These are phyloP conservation scores for Aquilaria agallochum DNA, from an alignment of 441 rosid genomes.

Conservation along the genomic window DNA sequence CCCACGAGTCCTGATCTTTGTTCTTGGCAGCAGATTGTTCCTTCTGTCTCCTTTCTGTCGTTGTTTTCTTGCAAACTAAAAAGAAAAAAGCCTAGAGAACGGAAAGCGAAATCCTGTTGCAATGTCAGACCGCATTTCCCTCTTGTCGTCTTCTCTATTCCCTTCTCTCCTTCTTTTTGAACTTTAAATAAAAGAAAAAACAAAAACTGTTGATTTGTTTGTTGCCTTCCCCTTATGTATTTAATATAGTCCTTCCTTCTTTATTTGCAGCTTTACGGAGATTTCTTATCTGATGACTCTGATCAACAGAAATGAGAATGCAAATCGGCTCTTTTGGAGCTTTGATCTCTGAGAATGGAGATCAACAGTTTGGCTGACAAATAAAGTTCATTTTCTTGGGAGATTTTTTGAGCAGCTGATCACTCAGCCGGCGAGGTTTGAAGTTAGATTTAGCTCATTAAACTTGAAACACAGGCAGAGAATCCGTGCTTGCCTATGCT, in stretches of 20 bases:
- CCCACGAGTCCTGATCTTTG: constrained; percentile 1
- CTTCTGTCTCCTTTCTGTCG: constrained; percentile 2
- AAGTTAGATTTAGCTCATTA: neutral
- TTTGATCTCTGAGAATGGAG: constrained; percentile 14
- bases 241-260: constrained; percentile 7
- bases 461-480: too few species aligned
- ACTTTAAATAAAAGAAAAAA: neutral
- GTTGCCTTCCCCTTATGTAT: neutral
- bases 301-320: constrained; percentile 11
- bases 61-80: neutral
- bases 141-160: constrained; percentile 12
- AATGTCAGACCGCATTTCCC: constrained; percentile 19
- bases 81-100: neutral
- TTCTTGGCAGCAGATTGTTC: constrained; percentile 6
- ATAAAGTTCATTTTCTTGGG: constrained; percentile 6
- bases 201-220: neutral
- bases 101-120: constrained; percentile 18
- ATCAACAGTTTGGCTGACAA: constrained; percentile 5
- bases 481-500: neutral
- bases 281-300: constrained; percentile 13
- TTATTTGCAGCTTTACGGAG: constrained; percentile 14
- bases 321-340: constrained; percentile 8
- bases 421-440: neutral
- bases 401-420: neutral
- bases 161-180: neutral